Conservation (phyloP, 2,329 filamentous ascomycete genomes). For the Apiospora koreana region DNA sequence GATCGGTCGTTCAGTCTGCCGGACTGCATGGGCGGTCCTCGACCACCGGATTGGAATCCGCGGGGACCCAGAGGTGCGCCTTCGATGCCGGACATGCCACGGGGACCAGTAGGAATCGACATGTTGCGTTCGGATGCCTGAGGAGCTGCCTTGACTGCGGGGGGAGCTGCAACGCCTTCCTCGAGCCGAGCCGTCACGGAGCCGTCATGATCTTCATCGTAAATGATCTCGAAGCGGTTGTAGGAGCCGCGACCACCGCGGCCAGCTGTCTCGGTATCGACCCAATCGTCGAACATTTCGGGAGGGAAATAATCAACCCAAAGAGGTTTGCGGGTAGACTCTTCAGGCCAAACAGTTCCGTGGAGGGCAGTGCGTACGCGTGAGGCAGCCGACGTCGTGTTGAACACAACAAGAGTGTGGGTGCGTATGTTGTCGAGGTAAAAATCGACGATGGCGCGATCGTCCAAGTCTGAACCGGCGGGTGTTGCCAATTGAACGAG, state of each 20-base stretch:
- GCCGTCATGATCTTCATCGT: conserved; percentile 59
- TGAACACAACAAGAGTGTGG: conserved; percentile 81
- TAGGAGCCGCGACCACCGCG: conserved; percentile 40
- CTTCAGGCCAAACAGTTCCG: conserved; percentile 80
- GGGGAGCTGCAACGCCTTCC: conserved; percentile 40
- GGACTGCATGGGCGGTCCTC: conserved; percentile 20
- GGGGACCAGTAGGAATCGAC: conserved; percentile 33
- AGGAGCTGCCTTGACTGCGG: conserved; percentile 19
- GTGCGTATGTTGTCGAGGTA: conserved; percentile 85
- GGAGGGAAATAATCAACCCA: conserved; percentile 90
- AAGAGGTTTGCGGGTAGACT: conserved; percentile 78
- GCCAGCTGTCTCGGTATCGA: conserved; percentile 63
- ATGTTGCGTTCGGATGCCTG: conserved; percentile 20
- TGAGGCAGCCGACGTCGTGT: conserved; percentile 68
- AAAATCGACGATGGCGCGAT: conserved; percentile 64
- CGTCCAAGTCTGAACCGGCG: conserved; percentile 48
- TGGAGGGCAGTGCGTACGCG: conserved; percentile 78
- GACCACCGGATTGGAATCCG: conserved; percentile 33
- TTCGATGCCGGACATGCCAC: conserved; percentile 31
- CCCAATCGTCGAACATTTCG: conserved; percentile 72
- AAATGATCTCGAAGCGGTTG: conserved; percentile 72
- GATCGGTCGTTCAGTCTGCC: conserved; percentile 16
- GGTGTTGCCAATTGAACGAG: conserved; percentile 69
- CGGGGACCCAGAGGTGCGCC: conserved; percentile 41
- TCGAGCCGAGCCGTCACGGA: conserved; percentile 57